Base-by-base conservation (phyloP, 805 yeast genomes). In the Nakazawaea siamensis region DNA sequence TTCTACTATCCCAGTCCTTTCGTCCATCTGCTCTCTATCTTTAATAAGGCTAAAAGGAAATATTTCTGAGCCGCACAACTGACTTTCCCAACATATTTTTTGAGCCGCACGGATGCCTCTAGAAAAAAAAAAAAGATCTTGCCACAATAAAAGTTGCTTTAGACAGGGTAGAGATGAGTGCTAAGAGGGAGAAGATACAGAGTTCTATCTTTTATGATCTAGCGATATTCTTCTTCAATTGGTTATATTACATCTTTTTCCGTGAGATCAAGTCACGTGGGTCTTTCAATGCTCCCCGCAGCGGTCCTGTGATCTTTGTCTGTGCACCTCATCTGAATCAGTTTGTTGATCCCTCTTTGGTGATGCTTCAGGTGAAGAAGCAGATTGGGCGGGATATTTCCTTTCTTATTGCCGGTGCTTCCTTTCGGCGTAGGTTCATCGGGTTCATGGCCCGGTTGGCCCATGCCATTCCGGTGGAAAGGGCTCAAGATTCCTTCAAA, bases 241-340 rank as follows among this genome's bases (percentile, higher is more conserved):
- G 70, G 40, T 23, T 37, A 4, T 37, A 33, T 17, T 25, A 72
- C 43, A 69, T 72, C 33, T 90, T 90, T 62, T 90, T 90, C 60
- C 62, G 97, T 40, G 96, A 88, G 51, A 86, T 90, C 43, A 69
- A 85, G 35, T 76, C 92, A 3, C 69, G 97, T 40, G 96, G 97
- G 1, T 86, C 95, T 1, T 85, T 75, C 58, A 70, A 73, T 37
- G 47, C 73, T 23, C 80, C 81, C 1, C 64, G 69, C 20, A 56
- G 68, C 8, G 97, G 96, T 0, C 90, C 97, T 0, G 79, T 87
- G 7, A 80, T 90, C 36, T 80, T 92, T 43, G 97, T 92, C 24
- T 94, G 92, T 9, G 98, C 96, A 2, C 97, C 97, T 2, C 98
- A 90, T 61, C 94, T 95, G n/a, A 85, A 85, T 51, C 95, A 85